Evolutionary conservation across 768 basidiomycete genomes (phyloP).

Genomic region (Pilatotrama ljubarskyi): DNA sequence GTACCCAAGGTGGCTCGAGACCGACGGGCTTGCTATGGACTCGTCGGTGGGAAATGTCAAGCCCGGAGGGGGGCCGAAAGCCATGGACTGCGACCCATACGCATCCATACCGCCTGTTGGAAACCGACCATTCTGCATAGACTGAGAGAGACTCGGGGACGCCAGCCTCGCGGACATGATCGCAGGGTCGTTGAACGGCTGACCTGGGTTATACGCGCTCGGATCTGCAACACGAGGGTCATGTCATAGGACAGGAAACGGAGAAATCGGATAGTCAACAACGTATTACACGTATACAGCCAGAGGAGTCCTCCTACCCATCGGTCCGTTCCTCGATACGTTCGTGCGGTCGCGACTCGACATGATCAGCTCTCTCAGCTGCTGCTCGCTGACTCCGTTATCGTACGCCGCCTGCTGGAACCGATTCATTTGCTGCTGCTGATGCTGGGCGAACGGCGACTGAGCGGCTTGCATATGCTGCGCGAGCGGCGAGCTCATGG

Average conservation of each 20-base stretch:
- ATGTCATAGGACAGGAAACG: constrained; percentile 21
- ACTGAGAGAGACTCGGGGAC: constrained; percentile 34
- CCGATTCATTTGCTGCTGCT: constrained; percentile 31
- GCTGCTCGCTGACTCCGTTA: constrained; percentile 67
- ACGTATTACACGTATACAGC: constrained; percentile 35
- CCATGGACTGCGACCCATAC: constrained; percentile 21
- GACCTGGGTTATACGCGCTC: constrained; percentile 37
- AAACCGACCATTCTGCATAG: constrained; percentile 27
- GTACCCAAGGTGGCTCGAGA: constrained; percentile 27
- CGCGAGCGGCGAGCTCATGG: constrained; percentile 46
- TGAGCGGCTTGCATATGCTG: constrained; percentile 47
- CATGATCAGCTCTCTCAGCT: constrained; percentile 75
- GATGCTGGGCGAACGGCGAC: constrained; percentile 27
- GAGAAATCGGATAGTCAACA: constrained; percentile 35
- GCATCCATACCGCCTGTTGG: constrained; percentile 15
- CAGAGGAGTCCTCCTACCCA: constrained; percentile 50
- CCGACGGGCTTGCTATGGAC: constrained; percentile 34
- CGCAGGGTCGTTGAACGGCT: constrained; percentile 71
- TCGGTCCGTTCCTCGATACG: constrained; percentile 35
- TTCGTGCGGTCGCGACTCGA: constrained; percentile 61
- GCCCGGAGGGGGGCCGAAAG: constrained; percentile 65
- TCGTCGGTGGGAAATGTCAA: constrained; percentile 46
- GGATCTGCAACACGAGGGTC: constrained; percentile 29
- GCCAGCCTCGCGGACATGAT: constrained; percentile 77
- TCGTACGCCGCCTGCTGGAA: constrained; percentile 60